phyloP scores from a whole-genome alignment of 441 rosid genomes.

The Brassica hybrid region DNA sequence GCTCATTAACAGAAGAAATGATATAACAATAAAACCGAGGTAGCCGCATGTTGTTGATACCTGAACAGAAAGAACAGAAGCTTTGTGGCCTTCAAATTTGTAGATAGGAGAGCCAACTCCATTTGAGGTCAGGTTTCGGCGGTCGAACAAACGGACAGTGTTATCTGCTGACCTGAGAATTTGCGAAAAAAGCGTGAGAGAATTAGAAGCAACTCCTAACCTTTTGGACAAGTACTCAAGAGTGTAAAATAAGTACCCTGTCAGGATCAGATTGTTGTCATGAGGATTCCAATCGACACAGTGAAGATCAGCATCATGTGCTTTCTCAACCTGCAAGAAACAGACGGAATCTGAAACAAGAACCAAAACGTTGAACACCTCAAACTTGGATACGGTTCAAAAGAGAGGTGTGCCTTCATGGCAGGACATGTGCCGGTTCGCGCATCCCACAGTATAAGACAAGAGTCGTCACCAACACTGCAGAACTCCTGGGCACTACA shows the following conservation, averaged over 20 bases:
- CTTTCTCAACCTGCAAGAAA: constrained; percentile 79
- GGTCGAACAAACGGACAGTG: constrained; percentile 85
- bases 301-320: constrained; percentile 93
- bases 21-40: not conserved
- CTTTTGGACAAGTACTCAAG: not conserved
- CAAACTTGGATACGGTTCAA: constrained; percentile 9
- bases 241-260: constrained; percentile 62
- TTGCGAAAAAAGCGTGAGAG: not conserved
- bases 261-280: constrained; percentile 78
- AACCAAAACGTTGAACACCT: constrained; percentile 8
- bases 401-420: constrained; percentile 59
- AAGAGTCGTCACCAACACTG: constrained; percentile 98
- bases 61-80: constrained; percentile 99
- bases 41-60: constrained; percentile 36
- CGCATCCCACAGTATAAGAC: constrained; percentile 99
- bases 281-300: constrained; percentile 96
- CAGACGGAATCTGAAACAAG: constrained; percentile 12
- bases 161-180: constrained; percentile 85
- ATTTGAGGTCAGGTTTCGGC: constrained; percentile 75
- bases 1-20: not conserved
- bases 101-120: constrained; percentile 85
- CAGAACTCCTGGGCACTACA: constrained; percentile 94
- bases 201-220: not conserved
- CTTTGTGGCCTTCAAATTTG: constrained; percentile 92
- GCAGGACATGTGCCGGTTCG: constrained; percentile 76